Evolutionary conservation across 352 stramenopile genomes (phyloP), one percentile per base, ranked within the genome.

Genomic region (Phytophthora tubulina): DNA sequence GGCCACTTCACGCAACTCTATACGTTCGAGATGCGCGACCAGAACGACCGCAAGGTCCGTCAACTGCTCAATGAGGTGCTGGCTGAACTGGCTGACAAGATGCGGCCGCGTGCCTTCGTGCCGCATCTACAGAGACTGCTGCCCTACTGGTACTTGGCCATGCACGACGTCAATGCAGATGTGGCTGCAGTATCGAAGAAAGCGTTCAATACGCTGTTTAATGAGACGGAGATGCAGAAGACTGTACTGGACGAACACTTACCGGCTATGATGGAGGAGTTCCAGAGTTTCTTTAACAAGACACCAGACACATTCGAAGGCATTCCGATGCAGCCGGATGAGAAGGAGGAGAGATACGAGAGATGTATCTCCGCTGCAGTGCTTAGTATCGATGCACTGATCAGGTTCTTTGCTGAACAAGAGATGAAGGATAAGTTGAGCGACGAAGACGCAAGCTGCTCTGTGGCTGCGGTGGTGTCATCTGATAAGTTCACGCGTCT

Each of bases 1-100:
- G 86, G 88, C 11, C 85, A 92, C 45, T 96, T 89, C 65, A 82
- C 84, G 58, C 85, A 94, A 48, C 73, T 94, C 31, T 96, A 94
- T 61, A 83, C 85, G 32, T 85, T 88, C 39, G 85, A 94, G 67
- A 88, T 96, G 72, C 83, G 84, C 57, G 86, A 96, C 72, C 85
- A 95, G 64, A 96, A 96, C 56, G 88, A 96, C 69, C 76, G 84
- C 38, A 93, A 92, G 58, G 86, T 96, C 52, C 88, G 88, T 4
- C 84, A 94, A 31, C 50, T 94, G 56, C 67, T 92, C 13, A 94
- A 90, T 48, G 81, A 94, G 64, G 86, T 94, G 69, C 75, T 96
- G 63, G 72, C 80, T 21, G 62, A 70, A 48, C 56, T 93, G 27
- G 62, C 78, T 11, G 65, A 76, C 10, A 94, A 94, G 76, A 79